phyloP scores from a whole-genome alignment of 129 eudicot genomes.

The Artemisia tridentata region DNA sequence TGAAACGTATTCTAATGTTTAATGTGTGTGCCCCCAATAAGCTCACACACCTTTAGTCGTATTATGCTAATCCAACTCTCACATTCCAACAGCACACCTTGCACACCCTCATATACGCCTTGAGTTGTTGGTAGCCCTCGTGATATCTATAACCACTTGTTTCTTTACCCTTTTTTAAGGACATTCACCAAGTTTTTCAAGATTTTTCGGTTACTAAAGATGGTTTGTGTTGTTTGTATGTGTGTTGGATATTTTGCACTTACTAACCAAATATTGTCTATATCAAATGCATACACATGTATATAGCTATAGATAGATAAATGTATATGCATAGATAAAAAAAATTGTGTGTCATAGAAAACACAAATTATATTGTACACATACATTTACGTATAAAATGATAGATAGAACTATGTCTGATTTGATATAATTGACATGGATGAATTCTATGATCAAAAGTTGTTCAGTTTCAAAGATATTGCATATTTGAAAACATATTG shows the following conservation, averaged over 20 bases:
- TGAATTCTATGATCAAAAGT: slow-evolving; percentile 17
- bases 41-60: too few species aligned
- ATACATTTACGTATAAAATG: slow-evolving; percentile 15
- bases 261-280: slow-evolving; percentile 21
- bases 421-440: slow-evolving; percentile 9
- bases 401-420: background rate
- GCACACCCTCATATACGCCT: too few species aligned
- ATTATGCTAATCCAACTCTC: too few species aligned
- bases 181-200: slow-evolving; percentile 14
- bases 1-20: too few species aligned
- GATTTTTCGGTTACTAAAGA: slow-evolving; percentile 22
- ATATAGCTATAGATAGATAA: slow-evolving; percentile 22
- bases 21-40: too few species aligned
- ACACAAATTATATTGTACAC: slow-evolving; percentile 19
- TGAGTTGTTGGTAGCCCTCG: too few species aligned
- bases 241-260: slow-evolving; percentile 15
- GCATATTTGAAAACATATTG: slow-evolving; percentile 1
- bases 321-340: slow-evolving; percentile 8
- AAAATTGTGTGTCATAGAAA: slow-evolving; percentile 16
- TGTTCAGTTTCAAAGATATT: background rate
- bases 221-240: slow-evolving; percentile 21
- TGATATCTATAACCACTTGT: slow-evolving; percentile 27
- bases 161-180: slow-evolving; percentile 23
- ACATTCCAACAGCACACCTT: too few species aligned
- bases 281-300: slow-evolving; percentile 29